phyloP scores from a whole-genome alignment of 2,329 filamentous ascomycete species.

The Colletotrichum gigasporum region DNA sequence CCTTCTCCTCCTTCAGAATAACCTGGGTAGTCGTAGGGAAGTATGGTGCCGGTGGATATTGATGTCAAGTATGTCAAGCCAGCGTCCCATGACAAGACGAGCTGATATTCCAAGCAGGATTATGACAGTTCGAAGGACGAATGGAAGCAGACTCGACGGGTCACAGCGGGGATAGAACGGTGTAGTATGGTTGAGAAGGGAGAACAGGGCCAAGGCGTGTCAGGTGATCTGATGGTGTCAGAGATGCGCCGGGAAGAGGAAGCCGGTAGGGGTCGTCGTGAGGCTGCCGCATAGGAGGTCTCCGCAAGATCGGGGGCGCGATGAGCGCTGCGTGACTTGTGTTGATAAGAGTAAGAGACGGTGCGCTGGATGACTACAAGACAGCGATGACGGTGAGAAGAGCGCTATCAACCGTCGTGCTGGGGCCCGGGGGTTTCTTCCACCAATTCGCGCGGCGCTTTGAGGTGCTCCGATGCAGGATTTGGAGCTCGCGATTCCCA shows the following conservation, averaged over 20 bases:
- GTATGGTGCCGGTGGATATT: constrained; percentile 23
- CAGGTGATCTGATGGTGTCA: constrained; percentile 28
- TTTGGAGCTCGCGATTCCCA: constrained; percentile 6
- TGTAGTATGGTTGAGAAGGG: constrained; percentile 20
- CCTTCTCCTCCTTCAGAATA: constrained; percentile 29
- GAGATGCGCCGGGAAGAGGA: constrained; percentile 25
- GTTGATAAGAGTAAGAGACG: constrained; percentile 23
- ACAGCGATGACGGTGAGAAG: neutral
- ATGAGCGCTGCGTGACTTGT: constrained; percentile 4
- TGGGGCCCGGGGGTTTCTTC: constrained; percentile 23
- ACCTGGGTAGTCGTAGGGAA: constrained; percentile 13
- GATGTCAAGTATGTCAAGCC: constrained; percentile 8
- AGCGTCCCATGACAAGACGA: constrained; percentile 30
- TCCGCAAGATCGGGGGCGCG: constrained; percentile 12
- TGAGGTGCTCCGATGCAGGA: constrained; percentile 11
- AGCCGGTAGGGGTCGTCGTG: constrained; percentile 31
- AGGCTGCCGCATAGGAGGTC: constrained; percentile 25
- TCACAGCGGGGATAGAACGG: constrained; percentile 15
- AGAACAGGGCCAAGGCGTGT: constrained; percentile 16
- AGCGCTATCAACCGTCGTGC: constrained; percentile 17
- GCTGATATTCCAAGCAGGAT: constrained; percentile 3
- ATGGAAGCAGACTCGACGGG: constrained; percentile 12
- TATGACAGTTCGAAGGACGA: constrained; percentile 8
- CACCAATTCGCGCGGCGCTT: constrained; percentile 26
- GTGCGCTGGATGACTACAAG: neutral